These are phyloP conservation scores for Colletotrichum aenigma DNA, from an alignment of 2,329 filamentous ascomycete species.

Conservation along the genomic window DNA sequence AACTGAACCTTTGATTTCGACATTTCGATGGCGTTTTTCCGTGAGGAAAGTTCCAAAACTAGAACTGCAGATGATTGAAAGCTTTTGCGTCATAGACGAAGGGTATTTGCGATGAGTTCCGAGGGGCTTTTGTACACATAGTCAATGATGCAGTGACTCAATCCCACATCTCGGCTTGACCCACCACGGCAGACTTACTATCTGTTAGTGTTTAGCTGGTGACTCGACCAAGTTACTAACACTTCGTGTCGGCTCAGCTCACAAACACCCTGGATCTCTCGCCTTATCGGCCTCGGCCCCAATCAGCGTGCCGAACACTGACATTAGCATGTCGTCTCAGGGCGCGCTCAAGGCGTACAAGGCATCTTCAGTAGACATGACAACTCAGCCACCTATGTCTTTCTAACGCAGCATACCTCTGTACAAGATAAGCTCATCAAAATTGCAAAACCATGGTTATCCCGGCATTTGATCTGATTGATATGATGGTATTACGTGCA, in stretches of 20 bases:
- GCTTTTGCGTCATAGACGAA: not conserved
- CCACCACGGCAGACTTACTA: not conserved
- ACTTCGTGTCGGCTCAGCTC: not conserved
- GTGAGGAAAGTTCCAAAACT: not conserved
- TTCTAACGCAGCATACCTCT: no score
- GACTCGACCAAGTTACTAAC: not conserved
- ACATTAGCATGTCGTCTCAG: not conserved
- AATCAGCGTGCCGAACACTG: not conserved
- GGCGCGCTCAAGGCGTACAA: not conserved
- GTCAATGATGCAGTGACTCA: not conserved
- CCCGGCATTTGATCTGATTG: not conserved
- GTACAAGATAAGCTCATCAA: accelerated
- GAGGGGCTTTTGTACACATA: not conserved
- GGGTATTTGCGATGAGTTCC: not conserved
- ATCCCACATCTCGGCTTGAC: not conserved
- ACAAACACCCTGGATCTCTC: not conserved
- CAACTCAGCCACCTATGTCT: not conserved
- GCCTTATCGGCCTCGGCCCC: not conserved
- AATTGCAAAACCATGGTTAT: not conserved
- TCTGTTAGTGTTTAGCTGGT: not conserved
- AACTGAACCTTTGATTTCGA: constrained; percentile 11
- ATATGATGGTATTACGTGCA: not conserved
- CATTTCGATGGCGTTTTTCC: not conserved
- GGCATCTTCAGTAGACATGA: not conserved
- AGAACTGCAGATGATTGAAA: not conserved